A percentile compares a stretch with the other conserved stretches of the same genome.
Evolutionary conservation across 495 filamentous ascomycete species (phyloP).

Genomic region (Mytilinidion resinicola): DNA sequence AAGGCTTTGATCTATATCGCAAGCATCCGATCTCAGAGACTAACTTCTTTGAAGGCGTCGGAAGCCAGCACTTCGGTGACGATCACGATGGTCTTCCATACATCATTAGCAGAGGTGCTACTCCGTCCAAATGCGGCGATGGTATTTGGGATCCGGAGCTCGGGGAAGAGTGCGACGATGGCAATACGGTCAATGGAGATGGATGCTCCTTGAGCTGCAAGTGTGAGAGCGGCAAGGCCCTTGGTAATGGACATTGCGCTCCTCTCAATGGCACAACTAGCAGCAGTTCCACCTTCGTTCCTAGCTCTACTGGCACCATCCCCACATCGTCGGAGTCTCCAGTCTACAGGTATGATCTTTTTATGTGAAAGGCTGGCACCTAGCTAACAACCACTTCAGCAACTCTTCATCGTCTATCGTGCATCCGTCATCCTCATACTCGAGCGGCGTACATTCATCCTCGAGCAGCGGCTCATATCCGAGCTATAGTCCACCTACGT

Average conservation of each 20-base stretch:
- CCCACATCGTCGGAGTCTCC: too few relatives aligned
- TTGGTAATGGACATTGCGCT: constrained; percentile 22
- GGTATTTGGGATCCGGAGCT: constrained; percentile 37
- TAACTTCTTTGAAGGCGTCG: constrained; percentile 6
- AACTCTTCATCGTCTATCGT: too few relatives aligned
- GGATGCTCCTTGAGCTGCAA: constrained; percentile 42
- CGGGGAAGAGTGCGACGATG: constrained; percentile 46
- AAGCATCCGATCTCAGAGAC: too few relatives aligned
- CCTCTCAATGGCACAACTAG: background rate
- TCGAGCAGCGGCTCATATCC: background rate
- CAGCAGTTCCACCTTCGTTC: background rate
- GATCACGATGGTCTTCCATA: constrained; percentile 43
- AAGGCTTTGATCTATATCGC: too few relatives aligned
- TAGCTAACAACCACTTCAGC: too few relatives aligned
- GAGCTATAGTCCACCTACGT: background rate
- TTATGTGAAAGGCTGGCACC: too few relatives aligned
- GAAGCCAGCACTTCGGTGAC: constrained; percentile 40
- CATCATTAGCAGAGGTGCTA: constrained; percentile 46
- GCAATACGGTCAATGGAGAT: constrained; percentile 37
- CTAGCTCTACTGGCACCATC: too few relatives aligned
- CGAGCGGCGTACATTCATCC: background rate
- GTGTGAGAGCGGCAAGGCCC: constrained; percentile 20
- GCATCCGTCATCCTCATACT: constrained; percentile 3
- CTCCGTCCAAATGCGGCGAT: constrained; percentile 44
- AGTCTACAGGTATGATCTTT: too few relatives aligned